Base-by-base conservation (phyloP, 441 rosid genomes). In the Aquilaria agallochum region DNA sequence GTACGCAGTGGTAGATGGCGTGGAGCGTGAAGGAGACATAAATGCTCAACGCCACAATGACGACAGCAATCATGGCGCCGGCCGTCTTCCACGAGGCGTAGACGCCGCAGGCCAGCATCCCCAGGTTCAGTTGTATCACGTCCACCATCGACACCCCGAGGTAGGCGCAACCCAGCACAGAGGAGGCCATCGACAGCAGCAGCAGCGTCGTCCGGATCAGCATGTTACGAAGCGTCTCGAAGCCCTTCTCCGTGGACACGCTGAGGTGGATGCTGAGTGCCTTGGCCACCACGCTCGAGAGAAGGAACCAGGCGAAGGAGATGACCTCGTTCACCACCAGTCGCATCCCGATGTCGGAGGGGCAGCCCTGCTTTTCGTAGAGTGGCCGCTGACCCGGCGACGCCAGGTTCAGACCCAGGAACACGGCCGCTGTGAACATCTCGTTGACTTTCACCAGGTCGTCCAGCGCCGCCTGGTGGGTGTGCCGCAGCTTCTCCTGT, bases 41-140 rank as follows among this genome's bases (percentile, higher is more conserved):
- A 48, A 71, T 71, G 27, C 52, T 2, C 15, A 67, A 61, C 57
- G 75, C 68, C 9, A 68, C 2, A 44, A 34, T 12, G 2, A 67
- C 67, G 63, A 75, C 51, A 8, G 36, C 68, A 5, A 59, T 13
- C 54, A 77, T 33, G 15, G 64, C 9, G 5, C 20, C 48, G 2
- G 61, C 50, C 0, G 78, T 65, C 33, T 30, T 36, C 36, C 55
- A 11, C 0, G 76, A 47, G 33, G 65, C 47, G 2, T 2, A 31
- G 12, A 11, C 56, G 20, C 59, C 62, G 20, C 78, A 71, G 4
- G 65, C 45, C 9, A 73, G 57, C 61, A 51, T 63, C 42, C 81
- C 74, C 0, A 74, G 50, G 66, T 47, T 71, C n/a, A 77, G 57
- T 27, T 74, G 69, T 31, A 77, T 68, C 50, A 74, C 69, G 3